Evolutionary conservation across 1,139 yeast genomes (phyloP).

Genomic region (Sugiyamaella pinicola): DNA sequence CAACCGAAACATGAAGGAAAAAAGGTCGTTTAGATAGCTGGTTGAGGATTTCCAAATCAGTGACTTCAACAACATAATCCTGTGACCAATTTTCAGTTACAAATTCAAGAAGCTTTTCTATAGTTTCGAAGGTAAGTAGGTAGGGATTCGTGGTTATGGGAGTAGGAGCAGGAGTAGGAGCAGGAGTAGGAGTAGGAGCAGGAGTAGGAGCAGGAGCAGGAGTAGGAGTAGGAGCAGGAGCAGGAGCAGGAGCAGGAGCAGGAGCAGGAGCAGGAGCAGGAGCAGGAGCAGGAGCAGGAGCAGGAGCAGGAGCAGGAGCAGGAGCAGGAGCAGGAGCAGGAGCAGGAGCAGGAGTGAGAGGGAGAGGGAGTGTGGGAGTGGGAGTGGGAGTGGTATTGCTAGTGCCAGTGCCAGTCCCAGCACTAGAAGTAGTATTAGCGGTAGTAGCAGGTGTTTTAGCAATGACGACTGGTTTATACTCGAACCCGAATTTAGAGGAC

Average conservation of each 20-base stretch:
- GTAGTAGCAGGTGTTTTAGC: too few species aligned
- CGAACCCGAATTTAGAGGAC: background rate
- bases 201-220: too few species aligned
- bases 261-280: background rate
- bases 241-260: too few species aligned
- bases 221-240: too few species aligned
- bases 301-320: background rate
- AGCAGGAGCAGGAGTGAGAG: background rate
- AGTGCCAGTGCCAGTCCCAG: background rate
- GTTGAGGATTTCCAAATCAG: conserved; percentile 49
- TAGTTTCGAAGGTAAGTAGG: conserved; percentile 39
- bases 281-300: background rate
- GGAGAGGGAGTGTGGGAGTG: background rate
- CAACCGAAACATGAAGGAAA: conserved; percentile 77
- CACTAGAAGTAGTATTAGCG: background rate
- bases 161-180: background rate
- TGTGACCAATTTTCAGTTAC: conserved; percentile 73
- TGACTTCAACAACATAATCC: conserved; percentile 62
- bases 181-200: background rate
- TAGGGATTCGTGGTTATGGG: conserved; percentile 14
- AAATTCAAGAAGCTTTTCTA: conserved; percentile 56
- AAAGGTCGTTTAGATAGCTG: conserved; percentile 74
- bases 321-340: background rate
- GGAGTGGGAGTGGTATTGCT: background rate
- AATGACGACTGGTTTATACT: background rate